These are phyloP conservation scores for Bipolaris gigantea DNA, from an alignment of 2,329 filamentous ascomycete species.

Conservation along the genomic window DNA sequence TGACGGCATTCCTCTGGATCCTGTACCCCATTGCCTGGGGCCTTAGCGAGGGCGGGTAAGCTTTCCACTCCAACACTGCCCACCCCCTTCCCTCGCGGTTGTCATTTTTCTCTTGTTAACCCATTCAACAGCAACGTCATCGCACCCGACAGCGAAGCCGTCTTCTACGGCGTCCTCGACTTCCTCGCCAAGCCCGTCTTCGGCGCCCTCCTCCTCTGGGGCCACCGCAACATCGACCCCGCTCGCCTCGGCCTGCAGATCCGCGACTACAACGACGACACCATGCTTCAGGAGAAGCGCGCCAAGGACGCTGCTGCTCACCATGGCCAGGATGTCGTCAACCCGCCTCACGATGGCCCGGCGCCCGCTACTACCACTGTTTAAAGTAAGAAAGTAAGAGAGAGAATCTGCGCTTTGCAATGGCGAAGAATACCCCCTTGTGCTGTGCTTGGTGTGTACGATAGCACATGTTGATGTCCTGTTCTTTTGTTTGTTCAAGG, in stretches of 20 bases:
- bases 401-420: too few species aligned
- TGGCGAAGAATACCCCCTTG: too few species aligned
- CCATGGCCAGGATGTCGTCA: constrained; percentile 1
- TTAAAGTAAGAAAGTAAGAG: not conserved
- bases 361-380: not conserved
- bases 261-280: constrained; percentile 51
- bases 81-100: too few species aligned
- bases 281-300: constrained; percentile 26
- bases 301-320: not conserved
- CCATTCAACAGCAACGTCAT: constrained; percentile 59
- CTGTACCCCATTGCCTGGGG: constrained; percentile 66
- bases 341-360: not conserved
- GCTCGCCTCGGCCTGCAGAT: constrained; percentile 58
- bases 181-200: constrained; percentile 67
- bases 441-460: too few species aligned
- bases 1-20: constrained; percentile 65
- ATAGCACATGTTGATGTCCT: too few species aligned
- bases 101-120: not conserved
- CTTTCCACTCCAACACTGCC: too few species aligned
- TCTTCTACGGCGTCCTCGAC: constrained; percentile 71
- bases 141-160: constrained; percentile 65
- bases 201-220: constrained; percentile 62
- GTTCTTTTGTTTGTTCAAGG: too few species aligned
- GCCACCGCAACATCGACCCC: constrained; percentile 65
- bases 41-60: constrained; percentile 53